Conservation (phyloP, 1,139 yeast genomes). For the Scheffersomyces insectosa region DNA sequence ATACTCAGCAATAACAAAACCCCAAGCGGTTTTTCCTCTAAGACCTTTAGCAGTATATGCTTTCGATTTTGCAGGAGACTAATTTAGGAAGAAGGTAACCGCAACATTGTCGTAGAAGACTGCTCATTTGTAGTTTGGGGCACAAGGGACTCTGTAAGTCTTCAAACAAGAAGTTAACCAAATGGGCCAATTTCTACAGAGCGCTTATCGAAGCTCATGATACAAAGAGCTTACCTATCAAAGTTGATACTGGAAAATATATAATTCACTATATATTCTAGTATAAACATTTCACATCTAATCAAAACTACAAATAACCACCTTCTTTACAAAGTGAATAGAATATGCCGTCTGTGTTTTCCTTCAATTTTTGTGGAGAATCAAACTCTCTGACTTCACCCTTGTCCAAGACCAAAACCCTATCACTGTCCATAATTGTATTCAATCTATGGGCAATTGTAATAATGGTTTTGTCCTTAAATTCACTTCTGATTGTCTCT, state of each 20-base stretch:
- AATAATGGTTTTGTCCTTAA: slow-evolving; percentile 24
- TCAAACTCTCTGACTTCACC: slow-evolving; percentile 25
- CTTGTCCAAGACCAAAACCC: slow-evolving; percentile 24
- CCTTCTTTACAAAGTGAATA: slow-evolving; percentile 23
- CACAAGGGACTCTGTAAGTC: slow-evolving; percentile 52
- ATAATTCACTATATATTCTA: neutral
- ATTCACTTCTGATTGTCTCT: slow-evolving; percentile 23
- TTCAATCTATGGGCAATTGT: slow-evolving; percentile 29
- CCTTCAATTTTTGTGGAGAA: slow-evolving; percentile 18
- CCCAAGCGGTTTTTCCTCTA: too few species aligned
- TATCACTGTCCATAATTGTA: slow-evolving; percentile 27
- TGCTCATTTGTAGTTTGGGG: slow-evolving; percentile 64
- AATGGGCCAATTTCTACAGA: slow-evolving; percentile 30
- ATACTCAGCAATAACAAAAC: too few species aligned
- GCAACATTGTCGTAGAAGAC: too few species aligned
- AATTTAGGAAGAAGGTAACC: too few species aligned
- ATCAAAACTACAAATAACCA: slow-evolving; percentile 11
- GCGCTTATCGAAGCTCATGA: slow-evolving; percentile 31
- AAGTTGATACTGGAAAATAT: neutral
- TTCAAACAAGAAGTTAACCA: slow-evolving; percentile 45
- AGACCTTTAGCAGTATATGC: too few species aligned
- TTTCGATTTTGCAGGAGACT: too few species aligned
- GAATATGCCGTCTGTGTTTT: slow-evolving; percentile 17
- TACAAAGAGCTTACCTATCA: slow-evolving; percentile 38
- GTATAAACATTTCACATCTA: too few species aligned